Evolutionary conservation across 1,284 basidiomycete genomes (phyloP), one percentile per base, ranked within the genome.

Genomic region (Ganoderma leucocontextum): DNA sequence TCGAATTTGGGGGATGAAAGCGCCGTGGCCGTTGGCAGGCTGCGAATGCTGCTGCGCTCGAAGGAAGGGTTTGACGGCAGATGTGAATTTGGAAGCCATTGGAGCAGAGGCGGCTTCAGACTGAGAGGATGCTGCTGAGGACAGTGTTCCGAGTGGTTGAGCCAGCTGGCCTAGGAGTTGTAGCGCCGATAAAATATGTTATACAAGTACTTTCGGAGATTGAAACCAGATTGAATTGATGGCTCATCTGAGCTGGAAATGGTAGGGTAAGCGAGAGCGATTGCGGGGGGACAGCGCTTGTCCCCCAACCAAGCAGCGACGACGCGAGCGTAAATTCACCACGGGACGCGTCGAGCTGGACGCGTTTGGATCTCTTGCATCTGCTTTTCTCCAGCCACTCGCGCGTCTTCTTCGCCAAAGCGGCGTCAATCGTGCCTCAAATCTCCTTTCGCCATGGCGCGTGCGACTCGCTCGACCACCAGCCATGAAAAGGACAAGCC

Each of bases 1-100:
- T 62, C 92, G 83, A n/a, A 91, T 83, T 73, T 89, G 89, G 2
- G 93, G 91, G 19, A 94, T 81, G 78, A 91, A 95, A 1, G 87
- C 81, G 39, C 81, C 77, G 76, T 91, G 90, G 0, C 93, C 93
- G 77, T 94, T 95, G 65, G 89, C 85, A 25, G 90, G 89, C 22
- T 78, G 76, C 0, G 92, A 88, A 67, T 85, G 82, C 58, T 94
- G 83, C 72, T 83, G 82, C 10, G 87, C 92, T 69, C 92, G 83
- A 72, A 91, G 78, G 62, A 89, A 75, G 33, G 84, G 83, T 57
- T 76, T 77, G 52, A 82, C 75, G 9, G 80, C 65, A 12, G 78
- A 74, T 2, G 75, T 70, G 60, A 79, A 67, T 64, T 70, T 77
- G 60, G 80, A 79, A 68, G 79, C 78, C 86, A 85, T 87, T 71